Percentiles rank a stretch among this genome's conserved stretches.
These are phyloP conservation scores for Asparagopsis taxiformis DNA, from an alignment of 31 red algal genomes.

Conservation along the genomic window DNA sequence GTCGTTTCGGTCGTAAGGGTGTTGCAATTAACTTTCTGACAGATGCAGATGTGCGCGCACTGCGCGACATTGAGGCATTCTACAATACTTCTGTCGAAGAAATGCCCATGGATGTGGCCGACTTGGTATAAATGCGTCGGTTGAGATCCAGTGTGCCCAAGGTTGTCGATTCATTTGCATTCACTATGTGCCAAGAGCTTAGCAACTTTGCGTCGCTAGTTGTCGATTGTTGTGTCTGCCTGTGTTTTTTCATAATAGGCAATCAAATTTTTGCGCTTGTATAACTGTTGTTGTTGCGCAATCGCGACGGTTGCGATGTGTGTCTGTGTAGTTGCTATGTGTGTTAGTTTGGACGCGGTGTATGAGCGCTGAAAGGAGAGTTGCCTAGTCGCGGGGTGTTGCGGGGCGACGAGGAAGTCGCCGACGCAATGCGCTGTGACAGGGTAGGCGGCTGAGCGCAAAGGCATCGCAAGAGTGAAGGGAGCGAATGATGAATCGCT, in stretches of 20 bases:
- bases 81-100: constrained; percentile 97
- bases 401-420: too few relatives aligned
- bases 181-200: not conserved
- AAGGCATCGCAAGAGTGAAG: not conserved
- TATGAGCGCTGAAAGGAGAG: too few relatives aligned
- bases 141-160: not conserved
- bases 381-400: too few relatives aligned
- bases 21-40: constrained; percentile 99
- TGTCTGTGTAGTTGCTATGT: not conserved
- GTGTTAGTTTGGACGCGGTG: not conserved
- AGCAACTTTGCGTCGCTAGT: not conserved
- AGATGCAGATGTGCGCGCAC: constrained; percentile 71
- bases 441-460: not conserved
- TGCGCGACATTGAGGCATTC: constrained; percentile 92
- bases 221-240: not conserved
- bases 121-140: constrained; percentile 70
- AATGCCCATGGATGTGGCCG: constrained; percentile 98
- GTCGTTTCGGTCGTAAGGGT: constrained; percentile 99
- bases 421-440: not conserved
- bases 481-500: not conserved
- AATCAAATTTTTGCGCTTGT: not conserved
- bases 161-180: not conserved
- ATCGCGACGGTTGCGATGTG: not conserved
- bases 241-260: not conserved
- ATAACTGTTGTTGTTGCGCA: not conserved